Conservation (phyloP, 1,284 basidiomycete genomes). For the Pisolithus thermaeus region DNA sequence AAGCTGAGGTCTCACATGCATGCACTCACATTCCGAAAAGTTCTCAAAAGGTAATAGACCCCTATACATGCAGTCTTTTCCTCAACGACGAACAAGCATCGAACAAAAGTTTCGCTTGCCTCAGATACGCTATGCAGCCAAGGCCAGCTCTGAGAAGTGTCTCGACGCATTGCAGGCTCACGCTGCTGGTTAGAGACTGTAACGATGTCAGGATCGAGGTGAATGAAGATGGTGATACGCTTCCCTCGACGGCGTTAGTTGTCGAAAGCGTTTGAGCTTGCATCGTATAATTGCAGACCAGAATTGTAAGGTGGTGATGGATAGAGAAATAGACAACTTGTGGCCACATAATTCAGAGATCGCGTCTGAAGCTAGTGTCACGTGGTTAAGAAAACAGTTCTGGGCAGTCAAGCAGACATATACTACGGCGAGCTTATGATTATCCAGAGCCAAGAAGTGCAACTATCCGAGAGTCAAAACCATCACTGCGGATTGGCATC, state of each 20-base stretch:
- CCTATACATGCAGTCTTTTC: constrained; percentile 13
- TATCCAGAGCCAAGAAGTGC: constrained; percentile 49
- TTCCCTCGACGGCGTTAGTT: constrained; percentile 16
- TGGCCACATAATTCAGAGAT: too few species aligned
- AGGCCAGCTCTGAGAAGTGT: constrained; percentile 67
- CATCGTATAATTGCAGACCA: background rate
- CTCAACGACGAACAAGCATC: constrained; percentile 2
- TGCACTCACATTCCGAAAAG: constrained; percentile 59
- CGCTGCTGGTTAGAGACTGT: constrained; percentile 48
- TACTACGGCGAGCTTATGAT: constrained; percentile 12
- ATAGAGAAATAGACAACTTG: too few species aligned
- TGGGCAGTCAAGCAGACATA: background rate
- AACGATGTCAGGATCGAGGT: constrained; percentile 7
- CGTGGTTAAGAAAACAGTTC: background rate
- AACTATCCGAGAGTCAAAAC: constrained; percentile 75
- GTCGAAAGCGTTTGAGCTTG: constrained; percentile 11
- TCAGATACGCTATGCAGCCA: constrained; percentile 71
- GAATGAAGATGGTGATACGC: constrained; percentile 15
- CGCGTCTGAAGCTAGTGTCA: too few species aligned
- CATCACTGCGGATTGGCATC: constrained; percentile 94
- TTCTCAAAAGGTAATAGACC: constrained; percentile 70
- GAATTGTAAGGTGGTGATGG: too few species aligned
- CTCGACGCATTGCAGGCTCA: constrained; percentile 63
- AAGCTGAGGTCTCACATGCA: background rate
- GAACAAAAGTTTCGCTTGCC: constrained; percentile 33